phyloP scores from a whole-genome alignment of 2,329 filamentous ascomycete species.

The Ophiostoma perfectum region DNA sequence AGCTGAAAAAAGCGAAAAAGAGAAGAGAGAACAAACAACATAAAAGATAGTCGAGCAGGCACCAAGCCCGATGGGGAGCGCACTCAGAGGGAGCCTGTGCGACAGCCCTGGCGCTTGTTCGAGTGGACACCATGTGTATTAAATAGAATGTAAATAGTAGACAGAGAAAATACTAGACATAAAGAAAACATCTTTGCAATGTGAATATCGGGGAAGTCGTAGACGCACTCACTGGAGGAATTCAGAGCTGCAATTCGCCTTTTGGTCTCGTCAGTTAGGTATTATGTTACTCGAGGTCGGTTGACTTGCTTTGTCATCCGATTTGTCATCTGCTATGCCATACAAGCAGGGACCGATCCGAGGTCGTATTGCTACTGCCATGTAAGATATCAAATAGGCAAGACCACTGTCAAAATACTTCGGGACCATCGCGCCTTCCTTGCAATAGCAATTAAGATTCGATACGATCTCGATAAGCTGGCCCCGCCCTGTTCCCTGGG shows the following conservation, averaged over 20 bases:
- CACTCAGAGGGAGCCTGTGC: constrained; percentile 2
- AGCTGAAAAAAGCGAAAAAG: background rate
- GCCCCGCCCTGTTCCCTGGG: constrained; percentile 4
- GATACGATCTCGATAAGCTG: constrained; percentile 14
- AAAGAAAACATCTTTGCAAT: no score
- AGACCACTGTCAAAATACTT: no score
- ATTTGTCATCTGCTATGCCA: background rate
- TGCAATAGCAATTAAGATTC: background rate
- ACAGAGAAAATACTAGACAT: no score
- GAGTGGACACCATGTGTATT: background rate
- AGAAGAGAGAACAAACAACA: background rate
- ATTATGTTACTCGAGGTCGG: no score
- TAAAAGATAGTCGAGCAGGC: background rate
- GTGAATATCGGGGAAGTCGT: no score
- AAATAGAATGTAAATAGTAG: background rate
- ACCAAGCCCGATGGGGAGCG: background rate
- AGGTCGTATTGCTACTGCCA: background rate
- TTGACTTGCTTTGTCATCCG: background rate
- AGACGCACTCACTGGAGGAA: no score
- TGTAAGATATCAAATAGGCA: background rate
- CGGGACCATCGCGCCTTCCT: background rate
- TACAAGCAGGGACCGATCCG: background rate
- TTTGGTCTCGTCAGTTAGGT: no score
- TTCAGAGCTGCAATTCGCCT: no score
- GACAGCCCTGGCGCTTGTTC: background rate